Evolutionary conservation across 169 alveolate species (phyloP).

Genomic region (Plasmodium knowlesi): DNA sequence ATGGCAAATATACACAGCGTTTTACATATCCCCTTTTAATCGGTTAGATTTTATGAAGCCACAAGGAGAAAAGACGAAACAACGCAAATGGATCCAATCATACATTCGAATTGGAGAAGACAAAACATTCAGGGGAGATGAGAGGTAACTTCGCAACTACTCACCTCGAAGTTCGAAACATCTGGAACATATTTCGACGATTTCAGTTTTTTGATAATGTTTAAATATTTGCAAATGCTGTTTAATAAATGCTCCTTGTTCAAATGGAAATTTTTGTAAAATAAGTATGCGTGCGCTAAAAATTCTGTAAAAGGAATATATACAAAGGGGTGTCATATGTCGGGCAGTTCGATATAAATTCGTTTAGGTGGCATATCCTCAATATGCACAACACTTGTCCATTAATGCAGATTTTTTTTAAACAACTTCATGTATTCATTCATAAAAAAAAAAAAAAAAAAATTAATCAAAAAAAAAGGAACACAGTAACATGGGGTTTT

Average conservation of each 20-base stretch:
- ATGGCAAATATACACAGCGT: too few species aligned
- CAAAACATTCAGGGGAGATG: not conserved
- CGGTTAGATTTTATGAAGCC: too few species aligned
- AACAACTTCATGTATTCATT: not conserved
- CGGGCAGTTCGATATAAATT: not conserved
- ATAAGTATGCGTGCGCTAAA: slow-evolving; percentile 60
- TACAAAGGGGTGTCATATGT: not conserved
- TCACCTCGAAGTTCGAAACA: slow-evolving; percentile 61
- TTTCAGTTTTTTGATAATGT: slow-evolving; percentile 42
- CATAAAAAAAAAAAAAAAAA: not conserved
- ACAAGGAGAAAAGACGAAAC: not conserved
- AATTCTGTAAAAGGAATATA: slow-evolving; percentile 3
- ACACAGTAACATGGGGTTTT: not conserved
- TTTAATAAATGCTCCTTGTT: slow-evolving; percentile 58
- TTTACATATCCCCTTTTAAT: too few species aligned
- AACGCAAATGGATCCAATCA: not conserved
- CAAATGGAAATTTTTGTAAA: slow-evolving; percentile 56
- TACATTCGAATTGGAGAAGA: not conserved
- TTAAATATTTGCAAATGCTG: slow-evolving; percentile 60
- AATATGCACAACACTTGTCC: not conserved
- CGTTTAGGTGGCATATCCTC: not conserved
- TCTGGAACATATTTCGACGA: slow-evolving; percentile 63
- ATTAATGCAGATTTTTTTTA: not conserved
- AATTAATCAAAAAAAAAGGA: slow-evolving; percentile 1
- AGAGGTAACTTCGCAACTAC: not conserved